These are phyloP conservation scores for Dictyophora rubrovolvata DNA, from an alignment of 768 basidiomycete species.

Conservation along the genomic window DNA sequence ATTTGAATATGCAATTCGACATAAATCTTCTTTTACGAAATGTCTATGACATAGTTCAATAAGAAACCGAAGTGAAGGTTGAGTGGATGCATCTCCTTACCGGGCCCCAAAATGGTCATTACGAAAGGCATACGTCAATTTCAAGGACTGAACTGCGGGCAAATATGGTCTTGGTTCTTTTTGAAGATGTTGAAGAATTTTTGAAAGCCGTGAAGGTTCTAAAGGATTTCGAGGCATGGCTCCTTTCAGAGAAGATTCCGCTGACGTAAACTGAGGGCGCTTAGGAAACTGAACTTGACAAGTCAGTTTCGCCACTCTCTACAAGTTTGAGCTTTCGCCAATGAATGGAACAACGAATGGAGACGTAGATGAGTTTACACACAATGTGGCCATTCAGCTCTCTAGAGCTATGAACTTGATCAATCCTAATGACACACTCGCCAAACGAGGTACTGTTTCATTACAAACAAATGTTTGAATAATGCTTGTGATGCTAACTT, in stretches of 20 bases:
- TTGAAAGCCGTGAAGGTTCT: slow-evolving; percentile 47
- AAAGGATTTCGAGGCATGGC: slow-evolving; percentile 23
- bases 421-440: slow-evolving; percentile 78
- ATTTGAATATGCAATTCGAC: slow-evolving; percentile 69
- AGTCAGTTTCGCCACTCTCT: not conserved
- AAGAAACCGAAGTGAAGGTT: not conserved
- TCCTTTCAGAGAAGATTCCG: not conserved
- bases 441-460: slow-evolving; percentile 31
- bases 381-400: slow-evolving; percentile 67
- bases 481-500: no score
- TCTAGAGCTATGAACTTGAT: slow-evolving; percentile 70
- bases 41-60: slow-evolving; percentile 33
- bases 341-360: slow-evolving; percentile 7
- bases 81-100: slow-evolving; percentile 27
- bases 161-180: slow-evolving; percentile 42
- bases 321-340: not conserved
- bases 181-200: slow-evolving; percentile 42
- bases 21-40: slow-evolving; percentile 72
- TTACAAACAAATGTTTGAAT: no score
- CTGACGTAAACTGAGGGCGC: not conserved
- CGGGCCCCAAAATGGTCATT: slow-evolving; percentile 72
- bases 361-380: slow-evolving; percentile 39
- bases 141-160: slow-evolving; percentile 38
- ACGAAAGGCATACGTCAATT: slow-evolving; percentile 44
- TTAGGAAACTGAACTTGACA: not conserved